Evolutionary conservation across 2,329 filamentous ascomycete genomes (phyloP).

Genomic region (Colletotrichum lentis): DNA sequence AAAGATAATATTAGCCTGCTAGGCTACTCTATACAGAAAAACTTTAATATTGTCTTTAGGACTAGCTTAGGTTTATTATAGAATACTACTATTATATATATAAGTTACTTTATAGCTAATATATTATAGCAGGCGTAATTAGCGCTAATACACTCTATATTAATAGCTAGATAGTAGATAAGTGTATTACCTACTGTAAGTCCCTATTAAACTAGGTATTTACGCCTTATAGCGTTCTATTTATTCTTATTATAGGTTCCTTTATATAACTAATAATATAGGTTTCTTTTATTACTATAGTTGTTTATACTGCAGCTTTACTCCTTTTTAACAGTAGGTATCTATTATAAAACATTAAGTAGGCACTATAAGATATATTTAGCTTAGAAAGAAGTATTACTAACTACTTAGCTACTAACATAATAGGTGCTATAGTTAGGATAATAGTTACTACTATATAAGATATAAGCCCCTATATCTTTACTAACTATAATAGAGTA

Average conservation of each 20-base stretch:
- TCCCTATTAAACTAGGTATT: conserved; percentile 7
- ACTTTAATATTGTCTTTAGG: not conserved
- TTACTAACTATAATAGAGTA: conserved; percentile 24
- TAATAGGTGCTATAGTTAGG: conserved; percentile 2
- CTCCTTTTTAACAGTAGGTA: conserved; percentile 15
- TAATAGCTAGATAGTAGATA: conserved; percentile 11
- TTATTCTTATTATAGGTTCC: conserved; percentile 2
- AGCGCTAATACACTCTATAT: conserved; percentile 8
- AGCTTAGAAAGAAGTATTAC: not conserved
- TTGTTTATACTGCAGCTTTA: not conserved
- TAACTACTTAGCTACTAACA: conserved; percentile 6
- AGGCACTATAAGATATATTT: conserved; percentile 11
- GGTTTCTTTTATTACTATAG: conserved; percentile 9
- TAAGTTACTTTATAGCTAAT: not conserved
- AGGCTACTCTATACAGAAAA: conserved; percentile 1
- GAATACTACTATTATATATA: not conserved
- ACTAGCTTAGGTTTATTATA: conserved; percentile 9
- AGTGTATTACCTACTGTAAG: conserved; percentile 14
- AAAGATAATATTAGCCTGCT: conserved; percentile 40
- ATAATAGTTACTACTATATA: conserved; percentile 16
- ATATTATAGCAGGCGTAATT: not conserved
- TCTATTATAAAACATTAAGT: conserved; percentile 9
- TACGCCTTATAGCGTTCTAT: not conserved
- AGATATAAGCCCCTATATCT: conserved; percentile 14
- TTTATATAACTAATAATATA: conserved; percentile 9